Evolutionary conservation across 306 rosid genomes (phyloP).

Genomic region (Castanea crenata): DNA sequence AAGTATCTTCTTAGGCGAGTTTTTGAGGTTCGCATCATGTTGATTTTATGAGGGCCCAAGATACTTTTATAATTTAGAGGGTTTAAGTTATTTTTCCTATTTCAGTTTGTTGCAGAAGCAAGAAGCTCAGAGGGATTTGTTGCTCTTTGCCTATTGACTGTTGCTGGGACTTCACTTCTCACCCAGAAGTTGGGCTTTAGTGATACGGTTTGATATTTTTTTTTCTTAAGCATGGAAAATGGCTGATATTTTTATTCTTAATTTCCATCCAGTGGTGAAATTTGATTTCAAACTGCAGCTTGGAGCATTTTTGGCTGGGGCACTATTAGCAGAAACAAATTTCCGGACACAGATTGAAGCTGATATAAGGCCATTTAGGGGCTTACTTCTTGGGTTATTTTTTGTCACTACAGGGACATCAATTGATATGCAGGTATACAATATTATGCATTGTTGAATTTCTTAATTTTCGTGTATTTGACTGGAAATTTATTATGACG

Average conservation of each 20-base stretch:
- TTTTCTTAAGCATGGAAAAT: constrained; percentile 13
- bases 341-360: constrained; percentile 99
- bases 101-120: constrained; percentile 97
- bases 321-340: constrained; percentile 95
- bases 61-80: constrained; percentile 18
- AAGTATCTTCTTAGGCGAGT: constrained; percentile 89
- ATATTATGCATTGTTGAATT: constrained; percentile 6
- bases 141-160: constrained; percentile 93
- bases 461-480: background rate
- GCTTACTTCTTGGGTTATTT: constrained; percentile 93
- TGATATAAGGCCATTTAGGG: constrained; percentile 97
- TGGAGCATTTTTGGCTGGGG: constrained; percentile 99
- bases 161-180: constrained; percentile 90
- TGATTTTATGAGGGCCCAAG: constrained; percentile 15
- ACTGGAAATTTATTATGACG: background rate
- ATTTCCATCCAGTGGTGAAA: constrained; percentile 9
- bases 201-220: constrained; percentile 71
- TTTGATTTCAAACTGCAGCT: constrained; percentile 59
- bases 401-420: constrained; percentile 91
- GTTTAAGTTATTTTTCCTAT: constrained; percentile 36
- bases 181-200: constrained; percentile 98
- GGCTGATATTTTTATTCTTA: background rate
- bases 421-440: constrained; percentile 78
- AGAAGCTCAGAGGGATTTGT: constrained; percentile 99
- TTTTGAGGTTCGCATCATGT: constrained; percentile 67